These are phyloP conservation scores for Handroanthus guayacan DNA, from an alignment of 257 asterid genomes.

Conservation along the genomic window DNA sequence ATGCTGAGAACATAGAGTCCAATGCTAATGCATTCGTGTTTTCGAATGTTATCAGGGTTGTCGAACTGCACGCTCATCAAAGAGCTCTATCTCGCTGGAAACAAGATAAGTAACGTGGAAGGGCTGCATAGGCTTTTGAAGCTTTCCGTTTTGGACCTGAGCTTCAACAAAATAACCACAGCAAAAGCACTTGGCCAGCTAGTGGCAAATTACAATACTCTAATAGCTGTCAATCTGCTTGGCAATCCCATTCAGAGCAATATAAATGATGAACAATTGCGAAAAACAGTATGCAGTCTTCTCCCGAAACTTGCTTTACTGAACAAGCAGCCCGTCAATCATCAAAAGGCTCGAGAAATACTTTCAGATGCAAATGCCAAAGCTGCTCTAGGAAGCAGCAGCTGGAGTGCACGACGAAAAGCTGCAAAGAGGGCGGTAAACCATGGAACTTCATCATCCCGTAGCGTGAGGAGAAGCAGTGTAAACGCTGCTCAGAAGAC, in stretches of 20 bases:
- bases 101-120: slow-evolving; percentile 82
- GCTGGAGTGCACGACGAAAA: slow-evolving; percentile 50
- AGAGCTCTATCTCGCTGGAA: slow-evolving; percentile 83
- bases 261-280: slow-evolving; percentile 67
- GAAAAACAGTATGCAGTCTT: slow-evolving; percentile 65
- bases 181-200: slow-evolving; percentile 85
- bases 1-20: neutral
- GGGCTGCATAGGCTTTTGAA: slow-evolving; percentile 87
- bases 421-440: slow-evolving; percentile 44
- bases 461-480: slow-evolving; percentile 46
- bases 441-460: slow-evolving; percentile 46
- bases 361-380: slow-evolving; percentile 61
- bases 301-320: slow-evolving; percentile 68
- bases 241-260: slow-evolving; percentile 85
- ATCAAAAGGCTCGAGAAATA: slow-evolving; percentile 69
- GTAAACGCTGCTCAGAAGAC: slow-evolving; percentile 45
- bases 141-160: slow-evolving; percentile 73
- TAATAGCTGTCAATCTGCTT: slow-evolving; percentile 69
- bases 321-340: slow-evolving; percentile 68
- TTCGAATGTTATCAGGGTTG: slow-evolving; percentile 53
- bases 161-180: slow-evolving; percentile 84
- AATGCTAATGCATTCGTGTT: slow-evolving; percentile 24
- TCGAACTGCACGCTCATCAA: slow-evolving; percentile 71
- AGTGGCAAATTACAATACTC: slow-evolving; percentile 76
- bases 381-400: slow-evolving; percentile 64